These are phyloP conservation scores for Ploettnerulaceae sp. DNA, from an alignment of 2,329 filamentous ascomycete genomes.

Conservation along the genomic window DNA sequence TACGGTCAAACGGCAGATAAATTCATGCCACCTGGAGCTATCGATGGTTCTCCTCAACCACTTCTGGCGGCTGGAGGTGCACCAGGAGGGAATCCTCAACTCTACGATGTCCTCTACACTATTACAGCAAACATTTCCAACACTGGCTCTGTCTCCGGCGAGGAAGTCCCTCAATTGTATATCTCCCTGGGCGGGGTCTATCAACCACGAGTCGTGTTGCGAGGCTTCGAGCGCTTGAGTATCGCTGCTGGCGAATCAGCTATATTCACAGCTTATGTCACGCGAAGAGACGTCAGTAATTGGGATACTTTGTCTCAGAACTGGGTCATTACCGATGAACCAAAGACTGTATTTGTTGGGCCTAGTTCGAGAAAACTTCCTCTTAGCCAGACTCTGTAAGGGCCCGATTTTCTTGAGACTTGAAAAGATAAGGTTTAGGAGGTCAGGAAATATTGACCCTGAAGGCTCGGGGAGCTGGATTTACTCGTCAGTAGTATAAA, in stretches of 20 bases:
- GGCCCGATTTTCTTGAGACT: not conserved
- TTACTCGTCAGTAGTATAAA: constrained; percentile 5
- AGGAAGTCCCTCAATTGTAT: constrained; percentile 62
- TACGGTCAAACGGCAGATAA: constrained; percentile 29
- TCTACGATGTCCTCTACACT: constrained; percentile 52
- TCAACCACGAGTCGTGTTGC: constrained; percentile 62
- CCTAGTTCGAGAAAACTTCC: constrained; percentile 32
- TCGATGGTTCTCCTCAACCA: constrained; percentile 43
- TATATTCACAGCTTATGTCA: constrained; percentile 64
- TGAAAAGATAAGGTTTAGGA: not conserved
- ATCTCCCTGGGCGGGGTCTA: constrained; percentile 72
- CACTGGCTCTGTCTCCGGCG: constrained; percentile 47
- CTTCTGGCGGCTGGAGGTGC: constrained; percentile 44
- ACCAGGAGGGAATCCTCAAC: constrained; percentile 49
- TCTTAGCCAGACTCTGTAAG: constrained; percentile 25
- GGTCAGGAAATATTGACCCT: not conserved
- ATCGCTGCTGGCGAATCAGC: constrained; percentile 64
- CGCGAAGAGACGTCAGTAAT: constrained; percentile 77
- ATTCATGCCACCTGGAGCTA: constrained; percentile 41
- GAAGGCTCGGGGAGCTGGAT: not conserved
- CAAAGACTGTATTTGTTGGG: constrained; percentile 34
- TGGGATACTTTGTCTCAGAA: constrained; percentile 80
- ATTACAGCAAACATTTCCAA: constrained; percentile 52
- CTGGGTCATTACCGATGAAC: constrained; percentile 54
- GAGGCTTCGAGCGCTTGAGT: constrained; percentile 74